A percentile compares a stretch with the other conserved stretches of the same genome.
These are phyloP conservation scores for Cladophialophora carrionii DNA, from an alignment of 2,329 filamentous ascomycete species.

Conservation along the genomic window DNA sequence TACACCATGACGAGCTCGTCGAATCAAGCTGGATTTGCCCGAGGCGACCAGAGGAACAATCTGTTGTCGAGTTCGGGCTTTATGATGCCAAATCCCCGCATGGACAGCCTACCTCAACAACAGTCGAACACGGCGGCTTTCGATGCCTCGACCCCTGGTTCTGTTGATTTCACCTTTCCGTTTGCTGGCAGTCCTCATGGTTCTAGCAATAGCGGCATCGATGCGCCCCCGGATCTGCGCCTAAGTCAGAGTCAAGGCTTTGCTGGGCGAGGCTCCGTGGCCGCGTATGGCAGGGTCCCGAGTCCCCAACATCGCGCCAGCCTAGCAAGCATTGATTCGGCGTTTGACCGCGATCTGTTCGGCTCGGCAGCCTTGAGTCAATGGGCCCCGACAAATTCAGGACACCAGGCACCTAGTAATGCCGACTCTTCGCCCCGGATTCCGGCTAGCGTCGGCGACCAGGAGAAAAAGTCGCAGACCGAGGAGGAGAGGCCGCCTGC, in stretches of 20 bases:
- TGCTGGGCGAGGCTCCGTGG: constrained; percentile 27
- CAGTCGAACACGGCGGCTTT: constrained; percentile 27
- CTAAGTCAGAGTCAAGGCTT: constrained; percentile 30
- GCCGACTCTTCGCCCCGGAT: constrained; percentile 29
- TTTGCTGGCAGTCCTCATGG: constrained; percentile 35
- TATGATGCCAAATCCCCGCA: constrained; percentile 32
- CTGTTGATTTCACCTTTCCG: constrained; percentile 34
- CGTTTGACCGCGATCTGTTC: constrained; percentile 34
- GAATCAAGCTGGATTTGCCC: constrained; percentile 17
- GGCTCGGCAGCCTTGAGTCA: constrained; percentile 31
- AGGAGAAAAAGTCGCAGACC: constrained; percentile 47
- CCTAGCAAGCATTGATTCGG: constrained; percentile 36
- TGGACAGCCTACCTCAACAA: constrained; percentile 27
- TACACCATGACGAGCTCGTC: constrained; percentile 32
- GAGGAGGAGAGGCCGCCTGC: constrained; percentile 64
- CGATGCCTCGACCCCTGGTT: constrained; percentile 33
- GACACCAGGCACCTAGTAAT: constrained; percentile 31
- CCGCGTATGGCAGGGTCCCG: constrained; percentile 26
- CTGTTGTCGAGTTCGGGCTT: constrained; percentile 24
- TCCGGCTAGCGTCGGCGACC: constrained; percentile 23
- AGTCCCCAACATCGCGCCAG: constrained; percentile 35
- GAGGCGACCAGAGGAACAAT: constrained; percentile 18
- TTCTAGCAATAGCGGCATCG: constrained; percentile 35
- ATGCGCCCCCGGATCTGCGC: constrained; percentile 34
- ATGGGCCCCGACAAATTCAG: constrained; percentile 33